Base-by-base conservation (phyloP, 2,329 filamentous ascomycete genomes). In the Phaeoacremonium minimum region DNA sequence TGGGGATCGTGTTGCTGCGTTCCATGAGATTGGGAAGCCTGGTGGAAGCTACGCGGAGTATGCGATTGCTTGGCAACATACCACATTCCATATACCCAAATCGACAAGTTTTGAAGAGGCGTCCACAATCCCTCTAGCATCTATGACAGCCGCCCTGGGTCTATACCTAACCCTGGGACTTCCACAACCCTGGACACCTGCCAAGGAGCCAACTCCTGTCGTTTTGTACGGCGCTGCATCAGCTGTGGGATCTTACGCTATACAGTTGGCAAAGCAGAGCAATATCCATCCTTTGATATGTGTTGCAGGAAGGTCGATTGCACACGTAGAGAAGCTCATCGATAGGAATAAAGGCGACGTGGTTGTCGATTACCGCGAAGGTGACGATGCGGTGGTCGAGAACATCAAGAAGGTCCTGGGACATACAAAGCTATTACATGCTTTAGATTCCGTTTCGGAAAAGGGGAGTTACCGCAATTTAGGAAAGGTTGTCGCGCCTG, bases 221-320 rank as follows among this genome's bases (percentile, higher is more conserved):
- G 52, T 77, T 32, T 66, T 79, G 40, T 80, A 80, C 54, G 71
- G 75, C 16, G 73, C 66, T 0, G 63, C 72, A 1, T 69, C 69
- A 1, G 67, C 77, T 0, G 77, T 83, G 2, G 79, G 79, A 7
- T 58, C 71, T 5, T 83, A 74, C 47, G 70, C 69, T 0, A 56
- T 82, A 30, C 75, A 83, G 51, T 61, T 83, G 13, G 75, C 75
- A 9, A 49, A 45, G 5, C 58, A 60, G 7, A 67, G 66, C 40
- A 74, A 77, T 49, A 75, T 83, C 42, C 75, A 81, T 52, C 80
- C 79, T 0, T 56, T 83, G 30, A 77, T 84, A 43, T 70, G 67
- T 41, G 63, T 83, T 7, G 77, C 78, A 0, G 79, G 79, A 6
- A 59, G 63, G 3, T 72, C 71, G 6, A 54, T 54, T 7, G 47